Conservation (phyloP, 371 early-diverging fungal species). For the Gilbertella persicaria region DNA sequence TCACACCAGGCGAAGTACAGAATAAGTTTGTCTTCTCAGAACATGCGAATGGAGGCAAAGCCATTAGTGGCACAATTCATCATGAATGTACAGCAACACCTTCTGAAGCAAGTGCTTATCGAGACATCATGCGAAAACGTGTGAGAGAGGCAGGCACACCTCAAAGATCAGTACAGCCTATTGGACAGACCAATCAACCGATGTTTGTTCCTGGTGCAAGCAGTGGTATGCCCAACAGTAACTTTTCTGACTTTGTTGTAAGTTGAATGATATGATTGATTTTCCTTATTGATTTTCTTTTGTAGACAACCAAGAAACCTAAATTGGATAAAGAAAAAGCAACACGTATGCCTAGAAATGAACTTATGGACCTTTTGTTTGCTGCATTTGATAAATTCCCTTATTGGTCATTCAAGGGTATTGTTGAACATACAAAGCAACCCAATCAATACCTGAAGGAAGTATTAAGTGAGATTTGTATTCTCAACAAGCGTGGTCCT, state of each 20-base stretch:
- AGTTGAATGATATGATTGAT: constrained; percentile 10
- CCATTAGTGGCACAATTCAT: constrained; percentile 70
- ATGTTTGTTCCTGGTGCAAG: constrained; percentile 61
- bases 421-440: constrained; percentile 81
- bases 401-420: constrained; percentile 87
- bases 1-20: constrained; percentile 65
- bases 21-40: constrained; percentile 83
- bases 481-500: constrained; percentile 82
- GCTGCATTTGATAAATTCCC: constrained; percentile 75
- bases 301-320: constrained; percentile 37
- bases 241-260: constrained; percentile 60
- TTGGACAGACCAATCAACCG: constrained; percentile 57
- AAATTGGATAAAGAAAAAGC: constrained; percentile 64
- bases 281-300: constrained; percentile 1
- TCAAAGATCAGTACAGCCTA: constrained; percentile 57
- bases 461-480: constrained; percentile 77
- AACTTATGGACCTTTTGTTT: constrained; percentile 85
- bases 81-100: constrained; percentile 86
- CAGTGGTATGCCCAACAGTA: constrained; percentile 54
- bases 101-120: constrained; percentile 56
- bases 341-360: constrained; percentile 83
- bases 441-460: constrained; percentile 85
- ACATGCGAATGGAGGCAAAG: constrained; percentile 43
- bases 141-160: constrained; percentile 59
- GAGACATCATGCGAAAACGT: constrained; percentile 77